Conservation (phyloP, 2,329 filamentous ascomycete species). For the Colletotrichum viniferum region DNA sequence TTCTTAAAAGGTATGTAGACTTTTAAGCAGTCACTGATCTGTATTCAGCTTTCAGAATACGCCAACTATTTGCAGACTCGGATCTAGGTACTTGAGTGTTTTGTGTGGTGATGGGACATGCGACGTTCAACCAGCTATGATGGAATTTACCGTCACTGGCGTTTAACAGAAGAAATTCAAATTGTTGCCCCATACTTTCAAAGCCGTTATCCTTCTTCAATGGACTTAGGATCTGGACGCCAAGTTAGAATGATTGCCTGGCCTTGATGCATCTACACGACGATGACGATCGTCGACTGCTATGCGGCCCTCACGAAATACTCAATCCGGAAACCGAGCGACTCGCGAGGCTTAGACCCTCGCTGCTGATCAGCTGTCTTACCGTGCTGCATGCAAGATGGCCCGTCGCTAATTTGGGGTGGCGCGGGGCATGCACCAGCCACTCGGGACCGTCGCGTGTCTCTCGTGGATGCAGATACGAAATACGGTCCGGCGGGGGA, state of each 20-base stretch:
- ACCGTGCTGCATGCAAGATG: neutral
- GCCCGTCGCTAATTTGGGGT: neutral
- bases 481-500: slow-evolving; percentile 11
- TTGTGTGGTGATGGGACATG: too few species aligned
- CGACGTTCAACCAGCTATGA: neutral
- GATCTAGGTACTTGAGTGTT: too few species aligned
- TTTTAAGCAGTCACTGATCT: too few species aligned
- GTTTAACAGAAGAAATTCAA: too few species aligned
- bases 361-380: neutral
- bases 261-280: too few species aligned
- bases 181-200: too few species aligned
- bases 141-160: neutral
- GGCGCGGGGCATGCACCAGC: neutral
- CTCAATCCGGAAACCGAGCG: neutral
- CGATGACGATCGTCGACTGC: neutral
- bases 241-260: neutral
- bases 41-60: too few species aligned
- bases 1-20: too few species aligned
- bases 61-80: too few species aligned
- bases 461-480: slow-evolving; percentile 13
- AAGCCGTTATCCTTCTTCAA: neutral
- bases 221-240: neutral
- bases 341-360: neutral
- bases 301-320: neutral
- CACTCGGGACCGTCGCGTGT: neutral